These are phyloP conservation scores for Ophiocordyceps camponoti-saundersi DNA, from an alignment of 2,329 filamentous ascomycete genomes.

Conservation along the genomic window DNA sequence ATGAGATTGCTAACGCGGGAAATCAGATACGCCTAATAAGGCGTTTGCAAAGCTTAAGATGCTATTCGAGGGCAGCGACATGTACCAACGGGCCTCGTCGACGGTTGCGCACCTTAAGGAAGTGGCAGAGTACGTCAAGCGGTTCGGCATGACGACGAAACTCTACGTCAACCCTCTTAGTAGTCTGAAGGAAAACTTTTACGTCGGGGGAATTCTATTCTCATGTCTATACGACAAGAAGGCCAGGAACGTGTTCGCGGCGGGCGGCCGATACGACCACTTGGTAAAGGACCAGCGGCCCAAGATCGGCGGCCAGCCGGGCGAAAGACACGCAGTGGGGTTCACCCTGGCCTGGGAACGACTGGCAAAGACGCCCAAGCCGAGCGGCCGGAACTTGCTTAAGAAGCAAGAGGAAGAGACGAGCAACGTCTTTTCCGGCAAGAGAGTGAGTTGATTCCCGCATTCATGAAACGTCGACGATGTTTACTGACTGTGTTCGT, in stretches of 20 bases:
- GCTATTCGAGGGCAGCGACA: slow-evolving; percentile 44
- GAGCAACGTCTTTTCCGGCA: slow-evolving; percentile 40
- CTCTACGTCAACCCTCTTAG: slow-evolving; percentile 73
- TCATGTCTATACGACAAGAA: slow-evolving; percentile 81
- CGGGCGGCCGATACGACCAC: slow-evolving; percentile 82
- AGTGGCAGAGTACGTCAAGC: slow-evolving; percentile 59
- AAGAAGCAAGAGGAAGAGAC: slow-evolving; percentile 53
- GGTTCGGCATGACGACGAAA: slow-evolving; percentile 58
- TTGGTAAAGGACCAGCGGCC: slow-evolving; percentile 73
- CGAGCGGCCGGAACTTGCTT: slow-evolving; percentile 38
- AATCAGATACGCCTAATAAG: slow-evolving; percentile 34
- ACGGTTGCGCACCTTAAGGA: slow-evolving; percentile 67
- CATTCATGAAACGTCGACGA: background rate
- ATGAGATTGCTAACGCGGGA: background rate
- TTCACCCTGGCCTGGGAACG: slow-evolving; percentile 85
- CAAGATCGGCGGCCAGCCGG: slow-evolving; percentile 41
- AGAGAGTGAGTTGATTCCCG: slow-evolving; percentile 37
- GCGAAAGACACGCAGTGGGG: slow-evolving; percentile 69
- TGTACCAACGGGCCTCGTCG: slow-evolving; percentile 56
- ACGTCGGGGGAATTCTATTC: slow-evolving; percentile 70
- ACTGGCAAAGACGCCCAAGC: slow-evolving; percentile 48
- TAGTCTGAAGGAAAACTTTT: slow-evolving; percentile 85
- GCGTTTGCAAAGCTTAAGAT: slow-evolving; percentile 40
- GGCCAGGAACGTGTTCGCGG: slow-evolving; percentile 72
- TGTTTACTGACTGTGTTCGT: background rate